Conservation (phyloP, 2,329 filamentous ascomycete species). For the Calonectria pteridis region DNA sequence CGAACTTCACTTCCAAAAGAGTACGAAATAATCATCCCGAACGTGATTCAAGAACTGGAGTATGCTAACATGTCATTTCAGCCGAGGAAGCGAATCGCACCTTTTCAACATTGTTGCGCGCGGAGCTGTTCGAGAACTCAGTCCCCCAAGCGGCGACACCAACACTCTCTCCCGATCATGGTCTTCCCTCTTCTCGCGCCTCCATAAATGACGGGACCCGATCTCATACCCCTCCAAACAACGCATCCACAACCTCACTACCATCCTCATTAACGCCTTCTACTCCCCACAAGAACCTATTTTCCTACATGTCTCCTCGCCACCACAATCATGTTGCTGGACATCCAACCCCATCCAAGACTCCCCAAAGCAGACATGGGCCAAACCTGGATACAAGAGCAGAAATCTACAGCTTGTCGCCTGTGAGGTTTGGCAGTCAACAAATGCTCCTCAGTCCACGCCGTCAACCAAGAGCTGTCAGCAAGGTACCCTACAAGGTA, state of each 20-base stretch:
- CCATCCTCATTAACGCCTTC: conserved; percentile 87
- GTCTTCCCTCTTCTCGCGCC: conserved; percentile 63
- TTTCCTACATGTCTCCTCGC: conserved; percentile 86
- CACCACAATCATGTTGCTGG: conserved; percentile 78
- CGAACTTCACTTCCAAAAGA: conserved; percentile 94
- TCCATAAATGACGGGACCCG: conserved; percentile 75
- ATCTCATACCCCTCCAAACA: conserved; percentile 84
- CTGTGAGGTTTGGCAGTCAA: conserved; percentile 92
- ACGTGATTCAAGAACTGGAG: not conserved
- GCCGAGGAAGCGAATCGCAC: conserved; percentile 96
- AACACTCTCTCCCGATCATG: conserved; percentile 70
- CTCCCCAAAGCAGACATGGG: conserved; percentile 87
- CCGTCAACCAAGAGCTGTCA: conserved; percentile 89
- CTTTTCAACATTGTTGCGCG: conserved; percentile 87
- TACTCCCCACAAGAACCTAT: conserved; percentile 97
- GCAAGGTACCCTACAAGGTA: conserved; percentile 98
- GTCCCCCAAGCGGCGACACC: conserved; percentile 84
- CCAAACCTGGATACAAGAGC: conserved; percentile 90
- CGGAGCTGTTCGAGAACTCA: conserved; percentile 91
- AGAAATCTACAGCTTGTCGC: conserved; percentile 95
- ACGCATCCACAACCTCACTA: conserved; percentile 70
- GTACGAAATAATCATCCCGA: conserved; percentile 61
- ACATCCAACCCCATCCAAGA: conserved; percentile 90
- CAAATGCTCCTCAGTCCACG: conserved; percentile 92
- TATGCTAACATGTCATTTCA: conserved; percentile 44